Base-by-base conservation (phyloP, 257 asterid species). In the Penstemon barbatus region DNA sequence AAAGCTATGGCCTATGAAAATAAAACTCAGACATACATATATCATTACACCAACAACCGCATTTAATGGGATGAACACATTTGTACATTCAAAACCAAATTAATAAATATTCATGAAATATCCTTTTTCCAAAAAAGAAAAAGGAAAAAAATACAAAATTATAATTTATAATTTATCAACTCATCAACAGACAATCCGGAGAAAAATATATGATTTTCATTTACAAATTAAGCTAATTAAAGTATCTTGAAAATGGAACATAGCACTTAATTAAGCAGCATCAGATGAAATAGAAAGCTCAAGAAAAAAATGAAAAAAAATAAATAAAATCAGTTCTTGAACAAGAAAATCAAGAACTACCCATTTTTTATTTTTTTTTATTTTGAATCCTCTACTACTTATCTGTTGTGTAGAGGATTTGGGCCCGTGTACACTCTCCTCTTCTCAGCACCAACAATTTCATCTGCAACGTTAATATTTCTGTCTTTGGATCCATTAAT, bases 371-470 rank as follows among this genome's bases (percentile, higher is more conserved):
- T 64, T 39, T 1, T 41, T 43, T 3, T 33, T 1, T 41, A 38
- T 3, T 33, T n/a, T 59, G 4, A 4, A 5, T 15, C 10, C 38
- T 38, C 36, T 61, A 43, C 4, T 11, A 40, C 7, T 56, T 7
- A 91, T 85, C 93, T 87, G 87, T 91, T 91, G 87, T 89, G 97
- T 48, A 91, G 88, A 81, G 97, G 97, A 81, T 91, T 89, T 55
- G 97, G 90, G 51, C 97, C 97, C 11, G 96, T 84, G 73, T 85
- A 83, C 43, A 91, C 97, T 82, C 86, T 85, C 52, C 97, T 89
- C 87, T 79, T 87, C 43, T 87, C 90, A 44, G 71, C 87, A 37
- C 89, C 89, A 76, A 89, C 81, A 44, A 80, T 77, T 51, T 59
- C 79, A 55, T 79, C 81, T 54, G 67, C 79, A 61, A 3, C 9